Base-by-base conservation (phyloP, 805 yeast species). In the Hanseniaspora hatyaiensis region DNA sequence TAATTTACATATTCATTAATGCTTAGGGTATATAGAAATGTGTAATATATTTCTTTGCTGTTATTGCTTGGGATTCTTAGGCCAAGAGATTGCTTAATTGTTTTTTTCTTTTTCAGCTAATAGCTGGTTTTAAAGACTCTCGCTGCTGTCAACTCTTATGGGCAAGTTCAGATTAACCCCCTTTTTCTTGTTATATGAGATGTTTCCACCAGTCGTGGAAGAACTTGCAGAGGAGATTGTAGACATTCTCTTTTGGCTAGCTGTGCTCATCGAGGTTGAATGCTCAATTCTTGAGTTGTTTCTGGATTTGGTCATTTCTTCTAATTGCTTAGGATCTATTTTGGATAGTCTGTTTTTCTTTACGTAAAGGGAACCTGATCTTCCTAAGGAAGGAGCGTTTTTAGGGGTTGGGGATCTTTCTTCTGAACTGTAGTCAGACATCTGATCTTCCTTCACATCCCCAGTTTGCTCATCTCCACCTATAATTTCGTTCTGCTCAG, bases 201-300 rank as follows among this genome's bases (percentile, higher is more conserved):
- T 31, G 16, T 40, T 30, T 11, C 58, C 50, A n/a, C 61, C 62
- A 34, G 54, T 51, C 4, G 54, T 49, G 20, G 51, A 41, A 3
- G 63, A 54, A 30, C 58, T 55, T 20, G 72, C 69, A 42, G 69
- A 69, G 11, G 75, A 68, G 2, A 73, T 65, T 13, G 76, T 65
- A 23, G 68, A 57, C 24, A 65, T 44, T 20, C 50, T 34, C 22
- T 42, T 43, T 23, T 52, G 36, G 12, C 16, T 39, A 8, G 8
- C 26, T 23, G 13, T 23, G 19, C 31, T 30, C 13, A 4, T n/a
- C 4, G 33, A 16, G 11, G 24, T 11, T 5, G 20, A 28, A 15
- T 44, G 24, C 11, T 40, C 46, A n/a, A 33, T 32, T 40, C 46
- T 34, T 9, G 50, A 47, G 2, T 24, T 24, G 32, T 40, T 28